Percentiles rank a stretch among this genome's conserved stretches.
phyloP scores from a whole-genome alignment of 495 filamentous ascomycete genomes.

The Stereocaulon alpinum region DNA sequence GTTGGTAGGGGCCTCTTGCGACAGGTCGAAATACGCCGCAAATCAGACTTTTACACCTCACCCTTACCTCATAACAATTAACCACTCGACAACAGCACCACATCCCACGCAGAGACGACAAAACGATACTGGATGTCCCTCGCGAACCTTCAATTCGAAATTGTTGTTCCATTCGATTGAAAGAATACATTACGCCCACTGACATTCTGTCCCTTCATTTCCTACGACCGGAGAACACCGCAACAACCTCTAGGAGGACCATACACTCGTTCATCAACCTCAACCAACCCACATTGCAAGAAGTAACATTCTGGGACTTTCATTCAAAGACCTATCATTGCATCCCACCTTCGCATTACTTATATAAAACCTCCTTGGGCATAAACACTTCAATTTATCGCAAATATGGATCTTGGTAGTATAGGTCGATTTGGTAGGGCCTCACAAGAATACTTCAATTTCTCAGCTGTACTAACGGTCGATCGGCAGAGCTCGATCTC shows the following conservation, averaged over 20 bases:
- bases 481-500: slow-evolving; percentile 14
- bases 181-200: not conserved
- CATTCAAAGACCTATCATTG: not conserved
- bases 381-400: not conserved
- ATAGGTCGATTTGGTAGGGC: slow-evolving; percentile 13
- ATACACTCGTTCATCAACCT: not conserved
- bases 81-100: slow-evolving; percentile 4
- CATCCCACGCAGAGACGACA: not conserved
- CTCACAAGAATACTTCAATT: not conserved
- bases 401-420: slow-evolving; percentile 14
- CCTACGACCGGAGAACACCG: not conserved
- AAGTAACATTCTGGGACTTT: not conserved
- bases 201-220: not conserved
- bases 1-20: not conserved
- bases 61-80: not conserved
- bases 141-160: not conserved
- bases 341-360: not conserved
- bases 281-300: not conserved
- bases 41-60: slow-evolving; percentile 4
- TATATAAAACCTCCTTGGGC: not conserved
- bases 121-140: not conserved
- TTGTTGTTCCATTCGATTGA: not conserved
- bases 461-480: not conserved
- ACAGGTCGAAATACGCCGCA: slow-evolving; percentile 9
- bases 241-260: not conserved